These are phyloP conservation scores for Neurospora tetraspora DNA, from an alignment of 495 filamentous ascomycete genomes.

Conservation along the genomic window DNA sequence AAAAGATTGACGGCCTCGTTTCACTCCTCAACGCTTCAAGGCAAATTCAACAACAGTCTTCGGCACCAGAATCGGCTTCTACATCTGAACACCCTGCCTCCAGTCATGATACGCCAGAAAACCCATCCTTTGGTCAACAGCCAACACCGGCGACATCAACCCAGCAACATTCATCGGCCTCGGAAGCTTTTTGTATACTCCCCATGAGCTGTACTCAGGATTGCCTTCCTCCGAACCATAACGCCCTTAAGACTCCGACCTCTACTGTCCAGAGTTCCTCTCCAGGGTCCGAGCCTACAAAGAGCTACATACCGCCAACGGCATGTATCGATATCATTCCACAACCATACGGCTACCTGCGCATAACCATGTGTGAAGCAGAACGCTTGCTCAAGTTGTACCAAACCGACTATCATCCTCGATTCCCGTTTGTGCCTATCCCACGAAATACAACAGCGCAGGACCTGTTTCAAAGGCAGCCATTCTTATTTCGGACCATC, in stretches of 20 bases:
- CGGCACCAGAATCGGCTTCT: background rate
- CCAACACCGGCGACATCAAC: background rate
- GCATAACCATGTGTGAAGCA: conserved; percentile 9
- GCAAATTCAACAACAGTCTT: conserved; percentile 8
- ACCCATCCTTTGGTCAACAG: background rate
- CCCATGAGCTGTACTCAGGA: background rate
- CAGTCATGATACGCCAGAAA: background rate
- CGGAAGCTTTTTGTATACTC: background rate
- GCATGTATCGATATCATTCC: conserved; percentile 11
- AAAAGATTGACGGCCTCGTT: conserved; percentile 25
- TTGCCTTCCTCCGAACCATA: background rate
- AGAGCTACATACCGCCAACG: background rate
- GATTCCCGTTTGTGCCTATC: conserved; percentile 19
- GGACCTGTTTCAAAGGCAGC: conserved; percentile 8
- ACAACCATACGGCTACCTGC: conserved; percentile 1
- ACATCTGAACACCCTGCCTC: background rate
- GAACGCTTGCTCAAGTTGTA: conserved; percentile 10
- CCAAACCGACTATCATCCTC: conserved; percentile 8
- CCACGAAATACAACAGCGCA: conserved; percentile 1
- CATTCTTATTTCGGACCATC: conserved; percentile 18
- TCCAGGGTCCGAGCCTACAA: background rate
- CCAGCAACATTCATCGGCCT: background rate
- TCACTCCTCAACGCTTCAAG: conserved; percentile 16
- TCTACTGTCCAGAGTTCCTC: background rate
- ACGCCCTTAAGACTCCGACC: background rate